A percentile compares a stretch with the other conserved stretches of the same genome.
These are phyloP conservation scores for Trichoderma koningiopsis DNA, from an alignment of 2,329 filamentous ascomycete species.

Conservation along the genomic window DNA sequence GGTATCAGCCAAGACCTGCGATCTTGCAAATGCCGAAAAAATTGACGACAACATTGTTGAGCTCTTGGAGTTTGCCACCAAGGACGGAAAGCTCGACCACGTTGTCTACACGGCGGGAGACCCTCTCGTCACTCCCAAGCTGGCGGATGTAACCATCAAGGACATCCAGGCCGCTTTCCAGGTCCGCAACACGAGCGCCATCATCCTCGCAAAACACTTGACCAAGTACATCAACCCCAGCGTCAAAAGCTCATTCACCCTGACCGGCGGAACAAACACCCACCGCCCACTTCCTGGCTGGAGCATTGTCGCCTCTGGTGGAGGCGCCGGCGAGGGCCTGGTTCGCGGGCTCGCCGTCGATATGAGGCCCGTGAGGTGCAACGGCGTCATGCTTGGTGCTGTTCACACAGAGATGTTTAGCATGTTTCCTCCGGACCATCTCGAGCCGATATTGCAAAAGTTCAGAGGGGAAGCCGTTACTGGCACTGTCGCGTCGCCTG, in stretches of 20 bases:
- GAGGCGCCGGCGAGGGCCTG: conserved; percentile 55
- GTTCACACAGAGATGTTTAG: conserved; percentile 49
- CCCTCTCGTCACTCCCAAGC: conserved; percentile 37
- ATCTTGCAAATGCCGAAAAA: conserved; percentile 28
- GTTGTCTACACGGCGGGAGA: conserved; percentile 60
- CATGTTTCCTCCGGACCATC: conserved; percentile 27
- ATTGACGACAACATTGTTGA: conserved; percentile 49
- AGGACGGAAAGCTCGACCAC: conserved; percentile 57
- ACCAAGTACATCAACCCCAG: conserved; percentile 46
- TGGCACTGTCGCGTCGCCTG: conserved; percentile 36
- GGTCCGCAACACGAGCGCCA: conserved; percentile 53
- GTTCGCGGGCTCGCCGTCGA: conserved; percentile 62
- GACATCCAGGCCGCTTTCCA: conserved; percentile 46
- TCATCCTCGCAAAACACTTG: conserved; percentile 56
- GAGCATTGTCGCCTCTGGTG: conserved; percentile 51
- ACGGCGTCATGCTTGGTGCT: conserved; percentile 60
- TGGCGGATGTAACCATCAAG: conserved; percentile 46
- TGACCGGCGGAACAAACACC: conserved; percentile 57
- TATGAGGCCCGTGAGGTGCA: conserved; percentile 64
- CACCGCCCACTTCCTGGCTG: conserved; percentile 56
- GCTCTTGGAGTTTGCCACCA: conserved; percentile 48
- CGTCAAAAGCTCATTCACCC: conserved; percentile 51
- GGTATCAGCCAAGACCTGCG: conserved; percentile 31
- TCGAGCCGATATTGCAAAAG: conserved; percentile 24
- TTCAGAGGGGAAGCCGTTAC: conserved; percentile 30